Conservation (phyloP, 306 rosid genomes). For the Medicago truncatula region MtrunA17r5.0-ANR NC_053044.1:39911501-39912000, state of each 20-base stretch:
- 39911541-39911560: constrained; percentile 31
- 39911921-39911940: constrained; percentile 19
- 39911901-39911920: constrained; percentile 3
- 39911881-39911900: background rate
- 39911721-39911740: constrained; percentile 14
- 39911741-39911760: constrained; percentile 9
- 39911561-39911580: constrained; percentile 10
- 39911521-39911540: constrained; percentile 12
- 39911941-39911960: constrained; percentile 12
- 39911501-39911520: too few relatives aligned
- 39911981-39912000: background rate
- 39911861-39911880: background rate
- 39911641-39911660: constrained; percentile 5
- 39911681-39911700: background rate
- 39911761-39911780: constrained; percentile 19
- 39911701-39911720: constrained; percentile 7
- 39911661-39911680: constrained; percentile 15
- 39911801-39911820: constrained; percentile 10
- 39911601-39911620: too few relatives aligned
- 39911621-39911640: background rate
- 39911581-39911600: constrained; percentile 14
- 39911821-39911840: constrained; percentile 13
- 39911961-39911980: background rate
- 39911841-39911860: constrained; percentile 10
- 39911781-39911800: background rate